A percentile compares a stretch with the other conserved stretches of the same genome.
phyloP scores from a whole-genome alignment of 257 asterid species.

The Echites panduratus region DNA sequence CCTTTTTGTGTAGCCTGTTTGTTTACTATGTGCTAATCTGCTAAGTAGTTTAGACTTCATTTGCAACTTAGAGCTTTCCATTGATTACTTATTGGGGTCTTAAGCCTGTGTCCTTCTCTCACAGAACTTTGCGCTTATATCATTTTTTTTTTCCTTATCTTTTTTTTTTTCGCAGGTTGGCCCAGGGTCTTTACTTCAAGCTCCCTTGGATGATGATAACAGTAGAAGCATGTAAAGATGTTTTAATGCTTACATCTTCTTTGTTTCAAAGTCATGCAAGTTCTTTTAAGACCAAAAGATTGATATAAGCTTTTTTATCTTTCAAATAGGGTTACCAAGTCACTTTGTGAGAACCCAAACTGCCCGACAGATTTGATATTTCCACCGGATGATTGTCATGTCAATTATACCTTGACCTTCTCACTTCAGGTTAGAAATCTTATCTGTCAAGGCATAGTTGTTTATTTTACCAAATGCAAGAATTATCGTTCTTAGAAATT shows the following conservation, averaged over 20 bases:
- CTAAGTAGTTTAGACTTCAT: not conserved
- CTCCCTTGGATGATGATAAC: slow-evolving; percentile 79
- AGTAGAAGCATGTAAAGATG: slow-evolving; percentile 61
- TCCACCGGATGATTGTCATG: slow-evolving; percentile 99
- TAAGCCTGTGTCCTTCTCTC: slow-evolving; percentile 17
- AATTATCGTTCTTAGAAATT: not conserved
- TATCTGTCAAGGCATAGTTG: not conserved
- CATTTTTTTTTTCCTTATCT: not conserved
- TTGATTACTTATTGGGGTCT: slow-evolving; percentile 3
- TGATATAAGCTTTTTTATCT: slow-evolving; percentile 17
- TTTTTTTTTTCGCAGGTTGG: not conserved
- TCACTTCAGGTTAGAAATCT: slow-evolving; percentile 73
- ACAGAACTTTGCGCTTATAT: slow-evolving; percentile 13
- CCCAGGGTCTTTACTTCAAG: slow-evolving; percentile 92
- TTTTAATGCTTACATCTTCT: slow-evolving; percentile 8
- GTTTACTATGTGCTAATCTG: not conserved
- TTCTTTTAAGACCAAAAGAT: not conserved
- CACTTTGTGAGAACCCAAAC: slow-evolving; percentile 73
- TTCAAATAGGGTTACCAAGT: slow-evolving; percentile 65
- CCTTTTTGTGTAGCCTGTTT: not conserved
- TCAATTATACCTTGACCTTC: slow-evolving; percentile 81
- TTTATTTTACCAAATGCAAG: not conserved
- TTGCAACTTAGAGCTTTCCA: not conserved
- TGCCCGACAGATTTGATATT: slow-evolving; percentile 86
- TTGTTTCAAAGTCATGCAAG: not conserved